Evolutionary conservation across 495 filamentous ascomycete genomes (phyloP), one percentile per base, ranked within the genome.

Genomic region (Tetracladium marchalianum): DNA sequence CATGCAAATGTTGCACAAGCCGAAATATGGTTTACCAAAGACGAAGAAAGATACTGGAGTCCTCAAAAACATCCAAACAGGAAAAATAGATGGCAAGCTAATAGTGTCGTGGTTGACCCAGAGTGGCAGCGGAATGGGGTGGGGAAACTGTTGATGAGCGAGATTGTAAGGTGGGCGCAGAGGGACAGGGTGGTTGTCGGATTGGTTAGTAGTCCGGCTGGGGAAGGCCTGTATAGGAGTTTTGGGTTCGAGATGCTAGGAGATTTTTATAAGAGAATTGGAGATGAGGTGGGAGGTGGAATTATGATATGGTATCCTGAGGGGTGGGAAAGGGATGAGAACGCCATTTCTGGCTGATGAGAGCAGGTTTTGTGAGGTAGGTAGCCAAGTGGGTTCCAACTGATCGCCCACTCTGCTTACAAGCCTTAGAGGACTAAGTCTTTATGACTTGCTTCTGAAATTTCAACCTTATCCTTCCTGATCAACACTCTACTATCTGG

Each of bases 141-240:
- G 43, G 56, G 56, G 41, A 52, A 39, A 46, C 27, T 2, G 43
- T 39, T 58, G 33, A 55, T 58, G 56, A 34, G 17, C 5, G 49
- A 55, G 46, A 46, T 53, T 6, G 18, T 51, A 11, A 16, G 24
- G 42, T 39, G 41, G 46, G 47, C 55, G 33, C 37, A 55, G 39
- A 35, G 16, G 33, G 55, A 58, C 32, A 36, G 34, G 11, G 52
- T 55, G 0, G n/a, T 35, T 17, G 35, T 55, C 2, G 55, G 55
- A 0, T 35, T 58, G 45, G 52, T 49, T 31, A 33, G 41, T 13
- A 55, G 49, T 42, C 33, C 5, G 11, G 18, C 4, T 15, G 52
- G 56, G 3, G 52, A 53, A 33, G 13, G 2, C 0, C 15, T 56
- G 45, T 56, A 53, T 45, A 34, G 35, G 33, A 44, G 22, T 11